phyloP scores from a whole-genome alignment of 331 rosid species.

The Ulmus americana region DNA sequence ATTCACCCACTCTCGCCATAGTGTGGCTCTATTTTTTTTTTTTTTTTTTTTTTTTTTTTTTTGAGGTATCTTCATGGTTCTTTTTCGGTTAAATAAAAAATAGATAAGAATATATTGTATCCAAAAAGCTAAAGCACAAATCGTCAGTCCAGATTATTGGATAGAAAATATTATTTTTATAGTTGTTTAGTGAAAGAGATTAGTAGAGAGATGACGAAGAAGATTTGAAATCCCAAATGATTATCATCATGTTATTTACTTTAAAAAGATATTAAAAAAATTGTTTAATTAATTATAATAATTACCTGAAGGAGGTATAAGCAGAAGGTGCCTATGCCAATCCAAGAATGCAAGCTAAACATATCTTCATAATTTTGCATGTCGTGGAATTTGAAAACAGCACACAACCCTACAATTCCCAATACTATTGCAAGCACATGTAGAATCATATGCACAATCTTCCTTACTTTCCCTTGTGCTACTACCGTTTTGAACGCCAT shows the following conservation, averaged over 20 bases:
- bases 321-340: conserved; percentile 59
- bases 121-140: too few species aligned
- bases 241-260: not conserved
- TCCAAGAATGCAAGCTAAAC: conserved; percentile 77
- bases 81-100: too few species aligned
- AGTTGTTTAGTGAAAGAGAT: too few species aligned
- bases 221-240: too few species aligned
- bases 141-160: too few species aligned
- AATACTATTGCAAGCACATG: conserved; percentile 44
- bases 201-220: too few species aligned
- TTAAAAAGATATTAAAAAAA: not conserved
- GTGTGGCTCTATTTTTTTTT: too few species aligned
- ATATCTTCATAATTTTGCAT: conserved; percentile 25
- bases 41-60: too few species aligned
- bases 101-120: too few species aligned
- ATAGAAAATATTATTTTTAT: too few species aligned
- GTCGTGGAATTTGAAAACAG: conserved; percentile 64
- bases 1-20: too few species aligned
- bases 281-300: not conserved
- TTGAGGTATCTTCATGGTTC: too few species aligned
- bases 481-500: conserved; percentile 64
- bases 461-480: conserved; percentile 19
- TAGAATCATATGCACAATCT: conserved; percentile 48
- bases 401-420: conserved; percentile 63
- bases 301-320: conserved; percentile 64